These are phyloP conservation scores for Sclerotinia nivalis DNA, from an alignment of 2,329 filamentous ascomycete species.

Conservation along the genomic window DNA sequence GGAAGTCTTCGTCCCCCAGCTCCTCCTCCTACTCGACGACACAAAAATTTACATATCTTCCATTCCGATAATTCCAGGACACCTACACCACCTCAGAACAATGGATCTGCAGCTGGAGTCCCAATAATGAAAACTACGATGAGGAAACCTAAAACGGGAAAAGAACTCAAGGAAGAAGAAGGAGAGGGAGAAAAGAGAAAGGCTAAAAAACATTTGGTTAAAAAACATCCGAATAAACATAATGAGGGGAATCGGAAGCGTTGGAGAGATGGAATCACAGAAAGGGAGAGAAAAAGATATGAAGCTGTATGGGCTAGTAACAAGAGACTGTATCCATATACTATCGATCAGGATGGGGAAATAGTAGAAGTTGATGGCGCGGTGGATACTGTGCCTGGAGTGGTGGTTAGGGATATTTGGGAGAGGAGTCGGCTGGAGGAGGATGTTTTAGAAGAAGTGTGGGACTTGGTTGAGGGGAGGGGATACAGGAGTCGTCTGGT, in stretches of 20 bases:
- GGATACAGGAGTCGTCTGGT: conserved; percentile 45
- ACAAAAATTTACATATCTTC: conserved; percentile 45
- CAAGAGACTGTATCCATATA: conserved; percentile 59
- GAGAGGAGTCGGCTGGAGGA: conserved; percentile 64
- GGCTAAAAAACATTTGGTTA: conserved; percentile 56
- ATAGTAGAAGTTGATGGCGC: conserved; percentile 67
- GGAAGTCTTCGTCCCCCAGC: conserved; percentile 29
- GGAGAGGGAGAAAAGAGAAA: conserved; percentile 53
- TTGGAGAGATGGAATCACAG: conserved; percentile 75
- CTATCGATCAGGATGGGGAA: conserved; percentile 74
- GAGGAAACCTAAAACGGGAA: conserved; percentile 60
- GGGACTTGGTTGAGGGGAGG: conserved; percentile 72
- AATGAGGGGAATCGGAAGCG: conserved; percentile 73
- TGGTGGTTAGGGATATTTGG: conserved; percentile 70
- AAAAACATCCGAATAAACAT: conserved; percentile 70
- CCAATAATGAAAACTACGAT: conserved; percentile 15
- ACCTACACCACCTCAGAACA: not conserved
- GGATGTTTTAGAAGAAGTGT: conserved; percentile 73
- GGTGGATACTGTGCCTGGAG: conserved; percentile 49
- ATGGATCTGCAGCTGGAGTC: not conserved
- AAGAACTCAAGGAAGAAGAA: conserved; percentile 56
- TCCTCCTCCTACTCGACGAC: conserved; percentile 38
- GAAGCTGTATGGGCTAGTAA: conserved; percentile 86
- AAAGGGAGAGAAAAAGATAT: conserved; percentile 74
- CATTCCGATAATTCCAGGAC: conserved; percentile 30